Percentiles rank a stretch among this genome's conserved stretches.
phyloP scores from a whole-genome alignment of 1,284 basidiomycete species.

The Heliocybe sulcata region DNA sequence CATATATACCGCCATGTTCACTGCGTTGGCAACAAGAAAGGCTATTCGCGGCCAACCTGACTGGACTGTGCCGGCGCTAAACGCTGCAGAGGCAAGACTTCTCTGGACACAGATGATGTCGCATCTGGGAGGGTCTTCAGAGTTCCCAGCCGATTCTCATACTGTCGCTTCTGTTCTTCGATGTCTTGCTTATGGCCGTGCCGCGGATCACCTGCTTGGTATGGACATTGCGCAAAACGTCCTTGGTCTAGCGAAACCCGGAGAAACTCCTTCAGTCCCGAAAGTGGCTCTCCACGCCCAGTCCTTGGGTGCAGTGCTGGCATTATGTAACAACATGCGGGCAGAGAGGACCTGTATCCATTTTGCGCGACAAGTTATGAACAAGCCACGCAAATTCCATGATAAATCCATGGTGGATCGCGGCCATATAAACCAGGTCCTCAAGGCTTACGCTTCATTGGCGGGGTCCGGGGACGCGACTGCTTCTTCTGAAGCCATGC shows the following conservation, averaged over 20 bases:
- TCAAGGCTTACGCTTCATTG: conserved; percentile 43
- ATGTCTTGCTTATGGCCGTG: conserved; percentile 44
- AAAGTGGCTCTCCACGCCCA: conserved; percentile 33
- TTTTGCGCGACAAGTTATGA: conserved; percentile 51
- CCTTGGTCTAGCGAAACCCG: conserved; percentile 47
- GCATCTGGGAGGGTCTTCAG: conserved; percentile 19
- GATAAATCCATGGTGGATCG: conserved; percentile 33
- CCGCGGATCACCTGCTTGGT: conserved; percentile 52
- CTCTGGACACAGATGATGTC: conserved; percentile 61
- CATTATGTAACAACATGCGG: conserved; percentile 42
- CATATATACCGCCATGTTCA: conserved; percentile 58
- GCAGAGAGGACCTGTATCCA: conserved; percentile 41
- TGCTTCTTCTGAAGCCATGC: conserved; percentile 36
- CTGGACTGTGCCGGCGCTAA: conserved; percentile 13
- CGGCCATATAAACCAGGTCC: conserved; percentile 48
- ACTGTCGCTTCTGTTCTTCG: conserved; percentile 42
- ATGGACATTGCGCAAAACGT: conserved; percentile 57
- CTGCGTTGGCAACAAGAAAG: conserved; percentile 31
- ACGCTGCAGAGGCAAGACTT: conserved; percentile 51
- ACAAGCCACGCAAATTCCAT: conserved; percentile 18
- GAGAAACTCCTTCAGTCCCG: conserved; percentile 26
- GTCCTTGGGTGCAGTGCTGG: conserved; percentile 46
- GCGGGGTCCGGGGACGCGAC: conserved; percentile 23
- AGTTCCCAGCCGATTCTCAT: conserved; percentile 44
- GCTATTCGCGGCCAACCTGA: background rate